Base-by-base conservation (phyloP, 306 rosid genomes). In the Quercus aquifolioides region DNA sequence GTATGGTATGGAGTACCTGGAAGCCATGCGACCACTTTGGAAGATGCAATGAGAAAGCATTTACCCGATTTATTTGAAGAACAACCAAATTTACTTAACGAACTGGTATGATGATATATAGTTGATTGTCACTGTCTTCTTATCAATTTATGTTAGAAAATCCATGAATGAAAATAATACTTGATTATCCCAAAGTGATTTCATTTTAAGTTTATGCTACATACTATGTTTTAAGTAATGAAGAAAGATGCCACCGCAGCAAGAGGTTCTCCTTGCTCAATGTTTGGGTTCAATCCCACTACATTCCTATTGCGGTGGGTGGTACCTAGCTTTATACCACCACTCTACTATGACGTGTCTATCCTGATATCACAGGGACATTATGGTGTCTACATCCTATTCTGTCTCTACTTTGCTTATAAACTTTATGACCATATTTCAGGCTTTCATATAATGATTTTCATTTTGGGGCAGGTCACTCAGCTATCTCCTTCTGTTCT, bases 1-100 rank as follows among this genome's bases (percentile, higher is more conserved):
- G 87, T 95, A 25, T 95, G 99, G 99, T 95, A 95, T 80, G 99
- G 99, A 20, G 89, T 95, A 76, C 91, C 99, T 38, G 98, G 97
- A 79, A 88, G 71, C 82, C 87, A 82, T 62, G 99, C 99, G 52
- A 75, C 86, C 18, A 77, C 85, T 62, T 84, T 95, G 78, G 99
- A 95, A 90, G 72, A 78, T 78, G 84, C 91, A 52, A 93, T 95
- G 99, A 91, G 85, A 85, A 93, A 80, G 87, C 89, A 93, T 85
- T 85, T 95, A 71, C 96, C 98, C 0, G 97, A 93, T 85, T 85
- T 93, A 79, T 95, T 95, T 35, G 94, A 93, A 79, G 98, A 95
- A 78, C 94, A 91, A 59, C 98, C 99, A 59, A 81, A 93, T 95
- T 85, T 95, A 83, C 97, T 95, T 57, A 91, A 95, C 75, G 98